Percentiles rank a stretch among this genome's conserved stretches.
Evolutionary conservation across 2,329 filamentous ascomycete species (phyloP).

Genomic region (Fusarium sp.): DNA sequence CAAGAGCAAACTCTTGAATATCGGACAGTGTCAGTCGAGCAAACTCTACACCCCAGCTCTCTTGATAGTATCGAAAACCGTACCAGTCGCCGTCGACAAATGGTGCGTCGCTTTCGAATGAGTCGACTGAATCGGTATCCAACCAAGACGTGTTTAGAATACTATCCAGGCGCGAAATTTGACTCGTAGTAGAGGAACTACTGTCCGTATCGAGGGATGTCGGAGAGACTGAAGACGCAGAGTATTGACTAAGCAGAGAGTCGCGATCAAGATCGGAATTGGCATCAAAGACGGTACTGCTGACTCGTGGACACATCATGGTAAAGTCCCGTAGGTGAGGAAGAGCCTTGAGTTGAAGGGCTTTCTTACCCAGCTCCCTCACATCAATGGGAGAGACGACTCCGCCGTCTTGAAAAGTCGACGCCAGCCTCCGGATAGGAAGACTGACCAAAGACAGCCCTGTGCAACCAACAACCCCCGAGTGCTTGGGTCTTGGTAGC

Average conservation of each 20-base stretch:
- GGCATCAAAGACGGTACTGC: background rate
- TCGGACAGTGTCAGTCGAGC: conserved; percentile 16
- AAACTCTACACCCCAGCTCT: conserved; percentile 9
- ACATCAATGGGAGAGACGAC: background rate
- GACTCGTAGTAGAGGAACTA: background rate
- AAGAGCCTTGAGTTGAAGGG: background rate
- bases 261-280: background rate
- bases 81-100: conserved; percentile 17
- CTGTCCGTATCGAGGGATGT: no score
- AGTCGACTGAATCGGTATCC: background rate
- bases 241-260: background rate
- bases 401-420: background rate
- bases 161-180: background rate
- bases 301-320: conserved; percentile 8
- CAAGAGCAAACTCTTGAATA: conserved; percentile 1
- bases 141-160: background rate
- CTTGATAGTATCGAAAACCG: conserved; percentile 30
- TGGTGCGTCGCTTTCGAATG: background rate
- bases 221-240: background rate
- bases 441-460: conserved; percentile 1
- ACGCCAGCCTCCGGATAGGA: conserved; percentile 6
- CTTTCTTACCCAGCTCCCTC: background rate
- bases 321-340: conserved; percentile 23
- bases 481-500: conserved; percentile 2
- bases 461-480: background rate